phyloP scores from a whole-genome alignment of 371 early-diverging fungal genomes.

The Mucor piriformis region DNA sequence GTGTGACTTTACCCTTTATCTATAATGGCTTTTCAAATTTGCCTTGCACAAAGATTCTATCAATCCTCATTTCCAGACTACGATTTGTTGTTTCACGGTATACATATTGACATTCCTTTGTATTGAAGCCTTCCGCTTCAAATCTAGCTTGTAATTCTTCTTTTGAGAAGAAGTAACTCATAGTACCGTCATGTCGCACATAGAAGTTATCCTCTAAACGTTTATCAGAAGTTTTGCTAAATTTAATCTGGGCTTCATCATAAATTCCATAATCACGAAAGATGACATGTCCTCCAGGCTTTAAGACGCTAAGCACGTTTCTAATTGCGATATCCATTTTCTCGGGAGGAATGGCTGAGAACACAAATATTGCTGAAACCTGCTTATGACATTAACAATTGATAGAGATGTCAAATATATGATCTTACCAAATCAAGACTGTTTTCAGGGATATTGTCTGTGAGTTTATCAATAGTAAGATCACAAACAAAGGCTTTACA shows the following conservation, averaged over 20 bases:
- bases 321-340: constrained; percentile 67
- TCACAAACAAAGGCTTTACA: constrained; percentile 87
- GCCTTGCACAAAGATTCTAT: constrained; percentile 89
- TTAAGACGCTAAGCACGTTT: constrained; percentile 70
- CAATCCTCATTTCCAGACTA: constrained; percentile 74
- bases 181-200: constrained; percentile 87
- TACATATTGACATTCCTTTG: constrained; percentile 73
- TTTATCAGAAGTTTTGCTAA: constrained; percentile 68
- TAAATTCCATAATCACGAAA: constrained; percentile 91
- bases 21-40: constrained; percentile 60
- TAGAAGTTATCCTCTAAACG: constrained; percentile 82
- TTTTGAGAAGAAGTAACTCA: constrained; percentile 69
- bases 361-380: constrained; percentile 80
- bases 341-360: constrained; percentile 87
- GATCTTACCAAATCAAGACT: constrained; percentile 67
- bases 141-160: constrained; percentile 62
- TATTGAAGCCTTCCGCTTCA: constrained; percentile 69
- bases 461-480: constrained; percentile 68
- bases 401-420: not conserved
- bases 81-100: constrained; percentile 82
- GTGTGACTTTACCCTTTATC: no score
- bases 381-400: not conserved
- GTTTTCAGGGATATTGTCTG: constrained; percentile 62
- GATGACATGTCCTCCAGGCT: constrained; percentile 76
- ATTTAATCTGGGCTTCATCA: constrained; percentile 90